These are phyloP conservation scores for Olyra latifolia DNA, from an alignment of 176 grass and related monocot species.

Conservation along the genomic window DNA sequence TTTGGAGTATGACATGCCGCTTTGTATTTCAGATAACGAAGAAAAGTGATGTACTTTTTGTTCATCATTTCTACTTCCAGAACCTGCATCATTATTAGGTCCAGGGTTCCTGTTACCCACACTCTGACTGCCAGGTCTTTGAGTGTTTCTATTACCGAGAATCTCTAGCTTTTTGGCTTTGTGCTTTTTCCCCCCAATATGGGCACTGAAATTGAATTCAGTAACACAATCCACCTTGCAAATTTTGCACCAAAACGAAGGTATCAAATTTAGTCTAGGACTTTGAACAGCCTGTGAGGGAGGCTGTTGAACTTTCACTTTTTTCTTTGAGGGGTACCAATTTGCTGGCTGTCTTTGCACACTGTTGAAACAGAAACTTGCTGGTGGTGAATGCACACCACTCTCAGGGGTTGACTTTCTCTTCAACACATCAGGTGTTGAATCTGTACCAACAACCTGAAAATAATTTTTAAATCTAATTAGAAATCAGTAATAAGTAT, in stretches of 20 bases:
- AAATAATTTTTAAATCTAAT: slow-evolving; percentile 5
- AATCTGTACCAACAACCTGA: slow-evolving; percentile 23
- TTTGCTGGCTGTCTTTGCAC: slow-evolving; percentile 13
- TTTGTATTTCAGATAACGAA: not conserved
- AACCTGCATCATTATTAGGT: slow-evolving; percentile 18
- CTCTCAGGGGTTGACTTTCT: slow-evolving; percentile 30
- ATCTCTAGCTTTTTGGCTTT: slow-evolving; percentile 55
- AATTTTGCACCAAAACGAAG: slow-evolving; percentile 70
- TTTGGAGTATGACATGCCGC: not conserved
- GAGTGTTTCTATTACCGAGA: slow-evolving; percentile 43
- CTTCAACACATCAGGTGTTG: slow-evolving; percentile 31
- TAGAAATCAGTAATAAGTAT: not conserved
- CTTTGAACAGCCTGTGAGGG: slow-evolving; percentile 25
- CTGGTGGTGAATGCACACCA: slow-evolving; percentile 11
- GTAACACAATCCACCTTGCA: slow-evolving; percentile 79
- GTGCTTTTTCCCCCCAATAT: slow-evolving; percentile 75
- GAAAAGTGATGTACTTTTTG: not conserved
- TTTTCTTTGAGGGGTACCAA: slow-evolving; percentile 43
- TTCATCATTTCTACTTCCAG: slow-evolving; percentile 33
- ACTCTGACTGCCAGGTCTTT: slow-evolving; percentile 14
- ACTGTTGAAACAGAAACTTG: slow-evolving; percentile 7
- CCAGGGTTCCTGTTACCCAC: slow-evolving; percentile 13
- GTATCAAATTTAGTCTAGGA: slow-evolving; percentile 45
- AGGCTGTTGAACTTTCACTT: slow-evolving; percentile 40
- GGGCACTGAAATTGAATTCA: slow-evolving; percentile 59